Conservation (phyloP, 2,329 filamentous ascomycete genomes). For the Aspergillus tanneri region DNA sequence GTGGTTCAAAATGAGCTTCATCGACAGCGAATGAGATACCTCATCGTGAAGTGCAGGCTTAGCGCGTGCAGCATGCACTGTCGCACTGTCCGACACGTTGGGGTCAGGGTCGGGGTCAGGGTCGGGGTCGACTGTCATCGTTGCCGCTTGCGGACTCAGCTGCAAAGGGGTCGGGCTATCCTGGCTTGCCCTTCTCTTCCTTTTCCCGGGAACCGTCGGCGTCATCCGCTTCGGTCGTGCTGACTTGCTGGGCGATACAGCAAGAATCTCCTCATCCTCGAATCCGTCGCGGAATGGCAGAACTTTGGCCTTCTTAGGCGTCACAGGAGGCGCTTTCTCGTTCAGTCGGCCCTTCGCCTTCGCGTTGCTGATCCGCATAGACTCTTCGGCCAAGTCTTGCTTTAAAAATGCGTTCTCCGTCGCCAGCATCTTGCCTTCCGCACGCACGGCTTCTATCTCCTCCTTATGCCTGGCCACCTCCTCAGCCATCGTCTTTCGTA, state of each 20-base stretch:
- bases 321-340: conserved; percentile 44
- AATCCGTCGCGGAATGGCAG: conserved; percentile 61
- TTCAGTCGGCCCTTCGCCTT: conserved; percentile 37
- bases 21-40: conserved; percentile 38
- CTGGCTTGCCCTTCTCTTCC: conserved; percentile 54
- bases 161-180: conserved; percentile 55
- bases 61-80: conserved; percentile 23
- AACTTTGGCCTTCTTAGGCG: conserved; percentile 52
- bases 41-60: conserved; percentile 24
- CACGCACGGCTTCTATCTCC: conserved; percentile 54
- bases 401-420: conserved; percentile 61
- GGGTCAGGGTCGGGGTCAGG: conserved; percentile 28
- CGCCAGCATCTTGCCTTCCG: conserved; percentile 56
- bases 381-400: conserved; percentile 59
- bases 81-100: conserved; percentile 23
- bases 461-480: conserved; percentile 53
- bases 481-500: conserved; percentile 56
- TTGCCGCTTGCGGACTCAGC: conserved; percentile 33
- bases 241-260: conserved; percentile 56
- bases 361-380: conserved; percentile 47
- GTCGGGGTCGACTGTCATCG: conserved; percentile 24
- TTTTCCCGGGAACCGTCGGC: conserved; percentile 57
- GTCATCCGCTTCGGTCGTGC: conserved; percentile 52
- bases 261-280: conserved; percentile 60
- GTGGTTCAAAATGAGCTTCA: conserved; percentile 58